Evolutionary conservation across 2,329 filamentous ascomycete species (phyloP).

Genomic region (Xylariaceae sp.): DNA sequence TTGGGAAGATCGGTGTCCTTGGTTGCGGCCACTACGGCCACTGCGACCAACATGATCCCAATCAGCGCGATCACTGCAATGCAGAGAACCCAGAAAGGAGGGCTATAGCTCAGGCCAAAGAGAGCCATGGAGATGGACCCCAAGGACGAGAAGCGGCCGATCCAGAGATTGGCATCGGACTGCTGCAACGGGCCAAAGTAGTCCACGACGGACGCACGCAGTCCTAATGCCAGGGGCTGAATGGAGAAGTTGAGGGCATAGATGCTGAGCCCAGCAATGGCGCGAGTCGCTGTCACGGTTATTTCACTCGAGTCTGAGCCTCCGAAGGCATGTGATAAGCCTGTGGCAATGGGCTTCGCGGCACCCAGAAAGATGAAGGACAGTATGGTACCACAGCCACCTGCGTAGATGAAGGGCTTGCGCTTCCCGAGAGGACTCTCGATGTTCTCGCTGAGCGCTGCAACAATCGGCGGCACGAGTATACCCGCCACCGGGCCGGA

Average conservation of each 20-base stretch:
- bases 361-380: slow-evolving; percentile 2
- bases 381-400: slow-evolving; percentile 1
- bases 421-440: background rate
- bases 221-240: background rate
- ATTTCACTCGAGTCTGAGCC: background rate
- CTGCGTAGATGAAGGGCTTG: slow-evolving; percentile 3
- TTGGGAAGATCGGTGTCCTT: background rate
- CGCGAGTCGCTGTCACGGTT: background rate
- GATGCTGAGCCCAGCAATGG: slow-evolving; percentile 1
- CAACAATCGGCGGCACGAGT: slow-evolving; percentile 3
- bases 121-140: slow-evolving; percentile 2
- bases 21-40: slow-evolving; percentile 3
- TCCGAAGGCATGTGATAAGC: background rate
- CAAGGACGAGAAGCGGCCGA: background rate
- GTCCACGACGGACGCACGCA: slow-evolving; percentile 3
- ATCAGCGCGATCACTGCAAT: background rate
- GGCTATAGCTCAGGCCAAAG: background rate
- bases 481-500: slow-evolving; percentile 3
- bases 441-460: background rate
- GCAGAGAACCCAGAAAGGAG: background rate
- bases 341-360: background rate
- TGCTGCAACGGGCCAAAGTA: slow-evolving; percentile 1
- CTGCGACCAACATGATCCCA: slow-evolving; percentile 2
- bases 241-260: slow-evolving; percentile 5
- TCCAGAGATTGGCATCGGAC: slow-evolving; percentile 2